Conservation (phyloP, 2,329 filamentous ascomycete species). For the Colletotrichum scovillei region DNA sequence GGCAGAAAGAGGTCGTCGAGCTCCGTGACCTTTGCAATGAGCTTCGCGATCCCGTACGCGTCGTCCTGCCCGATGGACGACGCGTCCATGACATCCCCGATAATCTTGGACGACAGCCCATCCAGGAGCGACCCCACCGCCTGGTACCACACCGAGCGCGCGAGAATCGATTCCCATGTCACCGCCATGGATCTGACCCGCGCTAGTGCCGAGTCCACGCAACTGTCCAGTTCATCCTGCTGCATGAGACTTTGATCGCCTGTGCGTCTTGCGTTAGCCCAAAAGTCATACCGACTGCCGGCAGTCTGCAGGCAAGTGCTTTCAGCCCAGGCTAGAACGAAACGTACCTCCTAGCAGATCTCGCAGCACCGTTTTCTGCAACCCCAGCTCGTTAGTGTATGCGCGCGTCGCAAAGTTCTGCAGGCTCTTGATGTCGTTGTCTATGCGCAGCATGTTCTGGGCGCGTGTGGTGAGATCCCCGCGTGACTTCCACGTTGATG, state of each 20-base stretch:
- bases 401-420: constrained; percentile 71
- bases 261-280: constrained; percentile 36
- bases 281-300: neutral
- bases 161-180: constrained; percentile 68
- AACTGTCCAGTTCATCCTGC: constrained; percentile 64
- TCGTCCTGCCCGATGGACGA: constrained; percentile 72
- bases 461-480: constrained; percentile 63
- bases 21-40: constrained; percentile 67
- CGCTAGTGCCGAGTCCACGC: constrained; percentile 63
- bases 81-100: constrained; percentile 71
- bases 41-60: constrained; percentile 69
- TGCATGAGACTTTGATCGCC: constrained; percentile 70
- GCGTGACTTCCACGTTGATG: constrained; percentile 63
- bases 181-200: constrained; percentile 65
- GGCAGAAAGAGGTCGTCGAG: constrained; percentile 71
- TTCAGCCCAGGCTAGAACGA: neutral
- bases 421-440: constrained; percentile 69
- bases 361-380: constrained; percentile 70
- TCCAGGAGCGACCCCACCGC: constrained; percentile 71
- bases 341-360: constrained; percentile 67
- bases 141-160: constrained; percentile 71
- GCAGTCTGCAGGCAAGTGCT: neutral
- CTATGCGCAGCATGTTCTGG: constrained; percentile 66
- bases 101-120: constrained; percentile 68
- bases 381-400: constrained; percentile 70